Base-by-base conservation (phyloP, 495 filamentous ascomycete genomes). In the Aspergillus avenaceus region DNA sequence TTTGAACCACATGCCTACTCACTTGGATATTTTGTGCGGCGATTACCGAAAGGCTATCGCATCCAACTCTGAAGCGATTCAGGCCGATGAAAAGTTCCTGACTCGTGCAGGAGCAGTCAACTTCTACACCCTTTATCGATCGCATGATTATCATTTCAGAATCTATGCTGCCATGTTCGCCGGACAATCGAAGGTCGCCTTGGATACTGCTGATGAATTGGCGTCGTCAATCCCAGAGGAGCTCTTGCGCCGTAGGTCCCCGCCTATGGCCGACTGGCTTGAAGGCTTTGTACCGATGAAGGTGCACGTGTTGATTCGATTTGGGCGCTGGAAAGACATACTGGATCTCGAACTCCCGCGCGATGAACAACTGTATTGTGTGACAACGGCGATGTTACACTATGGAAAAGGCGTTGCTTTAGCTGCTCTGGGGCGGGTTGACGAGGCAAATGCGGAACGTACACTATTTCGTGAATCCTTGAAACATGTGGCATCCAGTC, bases 141-240 rank as follows among this genome's bases (percentile, higher is more conserved):
- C 71, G 13, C 85, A 88, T 60, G 68, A 87, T 49, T 79, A 80
- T 45, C 85, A 88, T 53, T 86, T 84, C 52, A 74, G 76, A 4
- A 75, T 88, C 47, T 88, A 87, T 57, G 83, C 81, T 11, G 85
- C 83, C 44, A 86, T 88, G 85, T 82, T 87, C 44, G 76, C 81
- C 0, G 85, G 79, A 0, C 77, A 81, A 58, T 82, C 66, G 2
- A 49, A 66, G 16, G 68, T 81, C 13, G 78, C 84, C 0, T 58
- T 88, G 5, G 74, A 84, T 12, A 82, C 81, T 0, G 73, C 75
- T 0, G 42, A 54, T 0, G 56, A 66, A 22, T 65, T 86, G 12
- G 84, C 84, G 50, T 49, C 50, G 1, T 72, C 77, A 0, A 64
- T 88, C 13, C 72, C 84, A 0, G 83, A 85, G 27, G 66, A 72